Conservation (phyloP, 2,329 filamentous ascomycete species). For the Penicillium sp. region DNA sequence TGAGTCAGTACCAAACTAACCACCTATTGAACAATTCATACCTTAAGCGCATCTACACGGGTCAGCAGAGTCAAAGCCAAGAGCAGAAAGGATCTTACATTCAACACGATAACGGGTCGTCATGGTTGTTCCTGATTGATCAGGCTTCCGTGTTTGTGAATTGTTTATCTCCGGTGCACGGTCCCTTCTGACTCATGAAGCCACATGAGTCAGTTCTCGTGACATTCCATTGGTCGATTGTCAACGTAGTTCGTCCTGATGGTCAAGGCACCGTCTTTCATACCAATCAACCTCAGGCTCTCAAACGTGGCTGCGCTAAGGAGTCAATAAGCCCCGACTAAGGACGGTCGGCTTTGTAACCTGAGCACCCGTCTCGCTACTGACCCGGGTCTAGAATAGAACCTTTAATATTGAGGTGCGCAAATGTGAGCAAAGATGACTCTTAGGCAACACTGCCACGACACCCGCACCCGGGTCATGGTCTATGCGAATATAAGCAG, state of each 20-base stretch:
- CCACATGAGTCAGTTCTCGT: background rate
- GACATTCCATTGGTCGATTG: background rate
- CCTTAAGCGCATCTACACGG: slow-evolving; percentile 63
- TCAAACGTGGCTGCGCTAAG: background rate
- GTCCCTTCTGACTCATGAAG: background rate
- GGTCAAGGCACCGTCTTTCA: background rate
- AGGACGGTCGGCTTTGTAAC: background rate
- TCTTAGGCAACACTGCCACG: slow-evolving; percentile 3
- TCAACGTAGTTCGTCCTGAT: background rate
- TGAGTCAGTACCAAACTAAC: slow-evolving; percentile 21
- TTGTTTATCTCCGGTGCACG: background rate
- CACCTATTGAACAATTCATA: slow-evolving; percentile 31
- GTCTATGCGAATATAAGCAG: background rate
- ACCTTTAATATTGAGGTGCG: background rate
- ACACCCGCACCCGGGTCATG: background rate
- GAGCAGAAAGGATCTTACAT: slow-evolving; percentile 54
- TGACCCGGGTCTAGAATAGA: background rate
- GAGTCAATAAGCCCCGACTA: background rate
- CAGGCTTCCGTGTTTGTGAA: background rate
- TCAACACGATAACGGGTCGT: slow-evolving; percentile 62
- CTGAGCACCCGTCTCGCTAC: background rate
- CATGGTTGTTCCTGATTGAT: slow-evolving; percentile 31
- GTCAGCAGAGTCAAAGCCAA: slow-evolving; percentile 10
- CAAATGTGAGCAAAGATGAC: slow-evolving; percentile 3
- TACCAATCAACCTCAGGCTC: background rate